A percentile compares a stretch with the other conserved stretches of the same genome.
Evolutionary conservation across 257 asterid species (phyloP).

Genomic region (Nicotiana undulata): DNA sequence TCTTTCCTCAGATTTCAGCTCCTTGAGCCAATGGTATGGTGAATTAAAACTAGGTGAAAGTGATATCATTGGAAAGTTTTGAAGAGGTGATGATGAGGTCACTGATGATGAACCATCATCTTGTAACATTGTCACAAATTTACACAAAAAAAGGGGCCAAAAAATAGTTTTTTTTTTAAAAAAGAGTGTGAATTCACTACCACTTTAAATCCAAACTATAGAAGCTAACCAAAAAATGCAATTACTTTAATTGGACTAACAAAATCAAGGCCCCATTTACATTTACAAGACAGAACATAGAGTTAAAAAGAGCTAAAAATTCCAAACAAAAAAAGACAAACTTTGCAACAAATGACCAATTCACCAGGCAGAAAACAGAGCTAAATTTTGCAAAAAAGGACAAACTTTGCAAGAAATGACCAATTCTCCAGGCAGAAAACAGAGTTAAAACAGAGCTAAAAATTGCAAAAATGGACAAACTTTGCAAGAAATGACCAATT

Average conservation of each 20-base stretch:
- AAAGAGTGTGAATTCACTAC: background rate
- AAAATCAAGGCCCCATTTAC: no score
- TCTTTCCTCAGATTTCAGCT: constrained; percentile 83
- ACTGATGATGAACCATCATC: constrained; percentile 14
- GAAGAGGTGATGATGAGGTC: constrained; percentile 15
- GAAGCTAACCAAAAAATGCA: no score
- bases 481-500: no score
- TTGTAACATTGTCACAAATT: background rate
- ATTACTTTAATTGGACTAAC: no score
- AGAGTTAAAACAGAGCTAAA: background rate
- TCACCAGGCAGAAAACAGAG: background rate
- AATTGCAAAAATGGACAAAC: no score
- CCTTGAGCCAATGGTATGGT: constrained; percentile 75
- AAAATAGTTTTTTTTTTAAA: no score
- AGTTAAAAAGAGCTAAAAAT: no score
- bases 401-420: background rate
- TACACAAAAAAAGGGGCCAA: background rate
- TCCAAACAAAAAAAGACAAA: no score
- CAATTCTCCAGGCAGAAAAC: background rate
- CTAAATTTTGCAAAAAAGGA: background rate
- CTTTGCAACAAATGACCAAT: no score
- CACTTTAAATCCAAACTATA: background rate
- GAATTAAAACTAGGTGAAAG: constrained; percentile 27
- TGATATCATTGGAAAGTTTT: background rate
- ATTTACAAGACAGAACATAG: no score